Conservation (phyloP, 768 basidiomycete genomes). For the Cystofilobasidium bisporidii region DNA sequence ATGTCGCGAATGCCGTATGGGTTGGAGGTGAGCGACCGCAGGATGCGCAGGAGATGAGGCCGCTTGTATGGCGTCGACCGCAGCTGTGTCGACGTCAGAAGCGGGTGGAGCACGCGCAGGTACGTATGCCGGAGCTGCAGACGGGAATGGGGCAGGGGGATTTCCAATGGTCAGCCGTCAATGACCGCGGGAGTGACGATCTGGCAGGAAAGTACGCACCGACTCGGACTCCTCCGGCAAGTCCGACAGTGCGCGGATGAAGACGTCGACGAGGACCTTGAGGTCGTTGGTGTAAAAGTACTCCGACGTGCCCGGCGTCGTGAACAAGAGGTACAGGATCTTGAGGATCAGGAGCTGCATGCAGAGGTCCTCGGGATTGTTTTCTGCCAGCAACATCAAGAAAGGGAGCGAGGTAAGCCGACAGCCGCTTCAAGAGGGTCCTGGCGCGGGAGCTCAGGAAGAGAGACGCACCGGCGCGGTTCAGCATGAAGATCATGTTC, state of each 20-base stretch:
- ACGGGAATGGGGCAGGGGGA: background rate
- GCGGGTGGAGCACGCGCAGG: slow-evolving; percentile 87
- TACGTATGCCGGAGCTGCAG: slow-evolving; percentile 83
- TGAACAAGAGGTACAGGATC: slow-evolving; percentile 86
- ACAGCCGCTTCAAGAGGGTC: too few relatives aligned
- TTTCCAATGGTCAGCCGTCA: too few relatives aligned
- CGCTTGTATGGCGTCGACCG: slow-evolving; percentile 67
- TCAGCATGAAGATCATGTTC: slow-evolving; percentile 98
- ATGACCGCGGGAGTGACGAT: background rate
- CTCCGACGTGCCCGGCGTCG: slow-evolving; percentile 81
- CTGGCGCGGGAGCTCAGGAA: background rate
- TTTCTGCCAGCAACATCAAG: slow-evolving; percentile 53
- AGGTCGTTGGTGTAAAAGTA: slow-evolving; percentile 98
- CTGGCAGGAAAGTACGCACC: slow-evolving; percentile 47
- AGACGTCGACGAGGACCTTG: slow-evolving; percentile 91
- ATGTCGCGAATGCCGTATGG: slow-evolving; percentile 63
- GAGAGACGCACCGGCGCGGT: slow-evolving; percentile 66
- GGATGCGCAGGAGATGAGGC: slow-evolving; percentile 68
- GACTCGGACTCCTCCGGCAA: slow-evolving; percentile 89
- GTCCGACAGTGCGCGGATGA: slow-evolving; percentile 84
- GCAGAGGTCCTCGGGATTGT: slow-evolving; percentile 80
- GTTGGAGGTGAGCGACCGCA: slow-evolving; percentile 68
- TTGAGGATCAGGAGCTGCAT: slow-evolving; percentile 92
- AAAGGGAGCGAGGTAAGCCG: background rate
- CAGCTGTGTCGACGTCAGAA: slow-evolving; percentile 88